A percentile compares a stretch with the other conserved stretches of the same genome.
Conservation (phyloP, 441 rosid species). For the Erodium trifolium region DNA sequence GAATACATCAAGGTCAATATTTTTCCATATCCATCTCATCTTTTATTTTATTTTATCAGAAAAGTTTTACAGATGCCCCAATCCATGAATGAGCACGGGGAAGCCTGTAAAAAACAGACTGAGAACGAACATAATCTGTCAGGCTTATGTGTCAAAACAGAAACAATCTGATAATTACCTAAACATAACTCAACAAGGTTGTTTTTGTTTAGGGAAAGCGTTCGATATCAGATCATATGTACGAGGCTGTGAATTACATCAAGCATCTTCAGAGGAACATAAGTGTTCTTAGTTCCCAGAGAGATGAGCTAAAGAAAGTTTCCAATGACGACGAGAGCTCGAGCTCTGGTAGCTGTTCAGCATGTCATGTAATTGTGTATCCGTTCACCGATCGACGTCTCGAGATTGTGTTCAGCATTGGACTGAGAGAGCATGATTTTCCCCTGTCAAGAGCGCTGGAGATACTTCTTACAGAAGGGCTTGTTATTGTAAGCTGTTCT, state of each 20-base stretch:
- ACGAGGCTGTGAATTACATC: conserved; percentile 33
- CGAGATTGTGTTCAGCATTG: conserved; percentile 22
- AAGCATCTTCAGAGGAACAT: conserved; percentile 21
- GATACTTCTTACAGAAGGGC: conserved; percentile 29
- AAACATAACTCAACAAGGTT: no score
- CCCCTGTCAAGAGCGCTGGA: conserved; percentile 27
- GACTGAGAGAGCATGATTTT: conserved; percentile 17
- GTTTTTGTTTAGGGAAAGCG: conserved; percentile 33
- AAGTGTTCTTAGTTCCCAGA: conserved; percentile 25
- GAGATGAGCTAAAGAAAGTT: conserved; percentile 25
- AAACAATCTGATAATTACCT: no score
- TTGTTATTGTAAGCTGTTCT: conserved; percentile 25
- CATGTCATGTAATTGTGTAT: conserved; percentile 15
- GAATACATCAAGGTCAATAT: conserved; percentile 29
- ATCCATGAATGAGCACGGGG: no score
- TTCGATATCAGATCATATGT: conserved; percentile 30
- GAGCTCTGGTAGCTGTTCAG: no score
- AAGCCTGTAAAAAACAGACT: no score
- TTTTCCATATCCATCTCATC: not conserved
- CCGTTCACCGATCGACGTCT: conserved; percentile 21
- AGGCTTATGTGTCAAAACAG: no score
- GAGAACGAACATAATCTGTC: no score
- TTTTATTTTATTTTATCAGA: no score
- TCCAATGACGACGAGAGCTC: not conserved
- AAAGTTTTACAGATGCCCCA: no score